phyloP scores from a whole-genome alignment of 306 rosid genomes.

The Mimosa pudica region DNA sequence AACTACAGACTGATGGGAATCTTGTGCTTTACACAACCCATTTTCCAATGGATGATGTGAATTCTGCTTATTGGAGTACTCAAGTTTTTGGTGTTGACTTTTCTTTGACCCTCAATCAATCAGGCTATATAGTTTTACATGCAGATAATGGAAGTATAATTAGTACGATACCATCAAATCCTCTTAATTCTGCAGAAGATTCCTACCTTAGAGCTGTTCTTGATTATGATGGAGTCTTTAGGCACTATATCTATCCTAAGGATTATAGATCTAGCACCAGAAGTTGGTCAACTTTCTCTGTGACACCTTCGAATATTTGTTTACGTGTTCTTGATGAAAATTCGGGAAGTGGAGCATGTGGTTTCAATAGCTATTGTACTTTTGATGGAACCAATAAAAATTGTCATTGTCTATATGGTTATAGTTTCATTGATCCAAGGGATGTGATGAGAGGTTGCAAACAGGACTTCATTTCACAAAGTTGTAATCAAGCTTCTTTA shows the following conservation, averaged over 20 bases:
- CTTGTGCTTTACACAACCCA: constrained; percentile 35
- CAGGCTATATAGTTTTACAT: background rate
- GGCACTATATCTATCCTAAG: constrained; percentile 31
- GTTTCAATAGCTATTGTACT: constrained; percentile 31
- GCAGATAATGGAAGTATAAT: constrained; percentile 9
- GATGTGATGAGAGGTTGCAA: constrained; percentile 43
- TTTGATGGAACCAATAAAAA: background rate
- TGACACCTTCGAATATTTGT: constrained; percentile 45
- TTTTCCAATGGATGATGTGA: constrained; percentile 27
- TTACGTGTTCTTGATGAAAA: accelerated
- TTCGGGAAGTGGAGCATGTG: constrained; percentile 32
- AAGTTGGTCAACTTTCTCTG: constrained; percentile 30
- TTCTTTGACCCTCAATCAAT: constrained; percentile 4
- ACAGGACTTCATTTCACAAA: constrained; percentile 39
- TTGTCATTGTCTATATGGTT: background rate
- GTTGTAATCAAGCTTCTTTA: constrained; percentile 31
- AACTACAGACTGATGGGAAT: constrained; percentile 43
- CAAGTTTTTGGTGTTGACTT: background rate
- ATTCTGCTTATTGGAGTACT: constrained; percentile 16
- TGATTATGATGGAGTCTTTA: constrained; percentile 35
- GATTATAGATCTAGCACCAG: background rate
- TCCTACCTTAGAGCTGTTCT: constrained; percentile 29
- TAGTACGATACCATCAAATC: background rate
- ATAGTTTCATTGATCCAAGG: background rate
- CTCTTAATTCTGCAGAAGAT: background rate